phyloP scores from a whole-genome alignment of 1,284 basidiomycete genomes.

The Sanghuangporus weigelae region DNA sequence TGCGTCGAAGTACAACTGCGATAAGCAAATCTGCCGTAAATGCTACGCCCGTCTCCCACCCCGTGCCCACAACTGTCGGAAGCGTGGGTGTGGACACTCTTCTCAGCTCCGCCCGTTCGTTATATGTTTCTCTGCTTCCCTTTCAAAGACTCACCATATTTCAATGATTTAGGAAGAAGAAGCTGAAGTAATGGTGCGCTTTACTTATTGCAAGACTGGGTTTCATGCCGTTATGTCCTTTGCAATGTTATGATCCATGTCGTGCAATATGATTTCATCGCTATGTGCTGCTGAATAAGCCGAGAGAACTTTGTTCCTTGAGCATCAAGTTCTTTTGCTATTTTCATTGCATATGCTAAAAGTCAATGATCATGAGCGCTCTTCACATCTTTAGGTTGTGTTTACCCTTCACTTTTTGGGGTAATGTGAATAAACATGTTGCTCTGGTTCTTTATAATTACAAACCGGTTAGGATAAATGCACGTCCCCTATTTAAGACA shows the following conservation, averaged over 20 bases:
- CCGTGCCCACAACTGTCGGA: constrained; percentile 98
- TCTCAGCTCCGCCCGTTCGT: constrained; percentile 93
- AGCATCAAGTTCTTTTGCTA: too few species aligned
- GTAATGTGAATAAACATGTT: too few species aligned
- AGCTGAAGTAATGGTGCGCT: constrained; percentile 66
- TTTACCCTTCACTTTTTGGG: too few species aligned
- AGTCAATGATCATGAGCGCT: too few species aligned
- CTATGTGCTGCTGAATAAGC: too few species aligned
- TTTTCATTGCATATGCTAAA: too few species aligned
- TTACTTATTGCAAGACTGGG: not conserved
- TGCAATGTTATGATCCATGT: constrained; percentile 6
- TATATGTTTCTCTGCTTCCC: not conserved
- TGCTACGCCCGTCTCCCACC: constrained; percentile 99
- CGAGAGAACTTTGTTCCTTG: too few species aligned
- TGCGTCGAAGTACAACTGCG: constrained; percentile 95
- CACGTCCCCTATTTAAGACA: not conserved
- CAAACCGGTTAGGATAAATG: too few species aligned
- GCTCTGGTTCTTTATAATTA: too few species aligned
- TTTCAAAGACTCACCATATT: constrained; percentile 1
- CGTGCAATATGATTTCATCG: constrained; percentile 5
- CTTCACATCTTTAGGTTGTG: too few species aligned
- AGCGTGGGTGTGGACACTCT: constrained; percentile 88
- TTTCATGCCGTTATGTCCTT: not conserved
- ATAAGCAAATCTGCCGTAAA: constrained; percentile 99
- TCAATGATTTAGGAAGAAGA: constrained; percentile 68